A percentile compares a stretch with the other conserved stretches of the same genome.
Conservation (phyloP, 129 eudicot species). For the Flaveria sonorensis region DNA sequence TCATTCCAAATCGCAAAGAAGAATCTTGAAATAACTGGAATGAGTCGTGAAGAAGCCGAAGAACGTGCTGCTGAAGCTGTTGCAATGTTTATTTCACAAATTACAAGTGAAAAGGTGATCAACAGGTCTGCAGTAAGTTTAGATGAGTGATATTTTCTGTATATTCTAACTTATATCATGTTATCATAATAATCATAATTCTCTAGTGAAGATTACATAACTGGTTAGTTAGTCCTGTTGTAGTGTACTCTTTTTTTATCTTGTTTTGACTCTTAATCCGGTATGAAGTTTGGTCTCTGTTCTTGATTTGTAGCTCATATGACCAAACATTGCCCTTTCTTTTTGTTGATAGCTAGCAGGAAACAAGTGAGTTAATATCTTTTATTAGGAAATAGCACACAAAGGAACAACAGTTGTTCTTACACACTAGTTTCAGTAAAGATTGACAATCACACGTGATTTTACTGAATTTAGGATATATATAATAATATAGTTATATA, state of each 20-base stretch:
- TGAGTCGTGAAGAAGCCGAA: constrained; percentile 73
- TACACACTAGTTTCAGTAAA: constrained; percentile 18
- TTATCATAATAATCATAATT: constrained; percentile 11
- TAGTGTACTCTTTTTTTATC: background rate
- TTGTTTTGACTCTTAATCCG: background rate
- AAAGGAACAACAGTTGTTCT: constrained; percentile 21
- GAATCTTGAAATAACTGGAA: constrained; percentile 56
- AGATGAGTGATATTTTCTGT: constrained; percentile 25
- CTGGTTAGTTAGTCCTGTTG: background rate
- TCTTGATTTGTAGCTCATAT: constrained; percentile 5
- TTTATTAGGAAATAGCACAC: constrained; percentile 19
- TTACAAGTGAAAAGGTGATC: constrained; percentile 32
- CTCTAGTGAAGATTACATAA: constrained; percentile 2
- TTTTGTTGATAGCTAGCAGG: background rate
- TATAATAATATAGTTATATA: background rate
- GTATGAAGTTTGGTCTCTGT: background rate
- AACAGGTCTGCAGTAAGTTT: constrained; percentile 17
- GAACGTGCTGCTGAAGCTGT: constrained; percentile 61
- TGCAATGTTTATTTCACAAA: constrained; percentile 53
- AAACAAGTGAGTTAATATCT: background rate
- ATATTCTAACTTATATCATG: constrained; percentile 10
- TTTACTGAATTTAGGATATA: constrained; percentile 16
- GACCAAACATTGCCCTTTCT: background rate
- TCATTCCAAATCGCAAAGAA: constrained; percentile 85
- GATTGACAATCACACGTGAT: constrained; percentile 9